Evolutionary conservation across 148 eudicot genomes (phyloP).

Genomic region (Heliosperma pusillum): DNA sequence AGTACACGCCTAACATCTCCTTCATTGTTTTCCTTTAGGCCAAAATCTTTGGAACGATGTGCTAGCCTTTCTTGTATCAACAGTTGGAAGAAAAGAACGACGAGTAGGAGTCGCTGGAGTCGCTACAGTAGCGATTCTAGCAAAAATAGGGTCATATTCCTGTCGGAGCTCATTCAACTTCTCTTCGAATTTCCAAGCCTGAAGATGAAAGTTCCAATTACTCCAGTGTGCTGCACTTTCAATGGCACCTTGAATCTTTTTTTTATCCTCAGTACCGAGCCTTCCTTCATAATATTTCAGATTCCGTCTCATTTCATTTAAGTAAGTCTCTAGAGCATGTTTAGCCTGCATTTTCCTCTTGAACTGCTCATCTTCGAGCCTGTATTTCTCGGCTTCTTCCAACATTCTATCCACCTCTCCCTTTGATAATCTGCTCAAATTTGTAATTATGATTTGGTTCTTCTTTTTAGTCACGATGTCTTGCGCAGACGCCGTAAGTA

Average conservation of each 20-base stretch:
- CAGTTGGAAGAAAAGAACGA: too few relatives aligned
- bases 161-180: slow-evolving; percentile 15
- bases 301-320: not conserved
- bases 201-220: slow-evolving; percentile 16
- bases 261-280: slow-evolving; percentile 5
- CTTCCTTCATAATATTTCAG: not conserved
- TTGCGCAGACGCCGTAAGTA: slow-evolving; percentile 17
- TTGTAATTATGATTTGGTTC: slow-evolving; percentile 23
- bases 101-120: too few relatives aligned
- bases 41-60: too few relatives aligned
- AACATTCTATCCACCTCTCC: slow-evolving; percentile 22
- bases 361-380: slow-evolving; percentile 18
- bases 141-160: slow-evolving; percentile 17
- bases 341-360: slow-evolving; percentile 17
- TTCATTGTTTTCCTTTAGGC: too few relatives aligned
- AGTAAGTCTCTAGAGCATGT: slow-evolving; percentile 22
- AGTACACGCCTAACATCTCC: too few relatives aligned
- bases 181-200: slow-evolving; percentile 14
- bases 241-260: slow-evolving; percentile 1
- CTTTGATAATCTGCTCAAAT: slow-evolving; percentile 11
- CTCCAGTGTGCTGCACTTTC: slow-evolving; percentile 5
- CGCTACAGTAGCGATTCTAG: too few relatives aligned
- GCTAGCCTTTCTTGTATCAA: too few relatives aligned
- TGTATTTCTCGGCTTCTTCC: slow-evolving; percentile 27
- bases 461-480: slow-evolving; percentile 21